These are phyloP conservation scores for Pseudonectria buxi DNA, from an alignment of 2,329 filamentous ascomycete species.

Conservation along the genomic window DNA sequence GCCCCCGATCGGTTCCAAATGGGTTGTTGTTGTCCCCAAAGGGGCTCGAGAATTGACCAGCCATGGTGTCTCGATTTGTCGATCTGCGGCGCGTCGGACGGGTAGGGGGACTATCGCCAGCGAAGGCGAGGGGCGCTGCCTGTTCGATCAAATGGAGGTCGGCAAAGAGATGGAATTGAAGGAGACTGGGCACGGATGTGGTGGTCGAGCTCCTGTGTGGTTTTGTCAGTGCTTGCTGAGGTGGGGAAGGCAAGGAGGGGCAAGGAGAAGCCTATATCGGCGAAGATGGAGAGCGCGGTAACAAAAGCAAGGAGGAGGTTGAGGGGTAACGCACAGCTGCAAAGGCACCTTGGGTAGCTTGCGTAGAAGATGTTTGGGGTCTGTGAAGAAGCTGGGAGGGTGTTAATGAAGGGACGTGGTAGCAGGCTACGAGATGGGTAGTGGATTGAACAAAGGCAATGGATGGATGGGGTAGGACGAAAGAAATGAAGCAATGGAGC, in stretches of 20 bases:
- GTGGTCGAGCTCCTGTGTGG: no score
- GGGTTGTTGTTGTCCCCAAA: slow-evolving; percentile 64
- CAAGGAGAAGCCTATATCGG: not conserved
- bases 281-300: not conserved
- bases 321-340: not conserved
- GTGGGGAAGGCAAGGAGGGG: not conserved
- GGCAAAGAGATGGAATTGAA: no score
- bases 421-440: no score
- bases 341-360: not conserved
- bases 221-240: not conserved
- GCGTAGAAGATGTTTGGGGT: slow-evolving; percentile 3
- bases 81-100: not conserved
- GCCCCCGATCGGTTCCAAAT: slow-evolving; percentile 48
- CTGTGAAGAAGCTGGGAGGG: slow-evolving; percentile 7
- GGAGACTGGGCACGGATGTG: no score
- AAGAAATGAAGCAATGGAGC: no score
- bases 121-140: slow-evolving; percentile 20
- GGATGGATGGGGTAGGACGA: no score
- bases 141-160: slow-evolving; percentile 47
- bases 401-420: slow-evolving; percentile 1
- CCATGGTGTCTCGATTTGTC: slow-evolving; percentile 45
- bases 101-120: slow-evolving; percentile 4
- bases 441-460: not conserved
- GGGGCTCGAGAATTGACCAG: slow-evolving; percentile 70
- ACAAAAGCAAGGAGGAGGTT: slow-evolving; percentile 4